phyloP scores from a whole-genome alignment of 768 basidiomycete species.

The Chalciporus piperatus region DNA sequence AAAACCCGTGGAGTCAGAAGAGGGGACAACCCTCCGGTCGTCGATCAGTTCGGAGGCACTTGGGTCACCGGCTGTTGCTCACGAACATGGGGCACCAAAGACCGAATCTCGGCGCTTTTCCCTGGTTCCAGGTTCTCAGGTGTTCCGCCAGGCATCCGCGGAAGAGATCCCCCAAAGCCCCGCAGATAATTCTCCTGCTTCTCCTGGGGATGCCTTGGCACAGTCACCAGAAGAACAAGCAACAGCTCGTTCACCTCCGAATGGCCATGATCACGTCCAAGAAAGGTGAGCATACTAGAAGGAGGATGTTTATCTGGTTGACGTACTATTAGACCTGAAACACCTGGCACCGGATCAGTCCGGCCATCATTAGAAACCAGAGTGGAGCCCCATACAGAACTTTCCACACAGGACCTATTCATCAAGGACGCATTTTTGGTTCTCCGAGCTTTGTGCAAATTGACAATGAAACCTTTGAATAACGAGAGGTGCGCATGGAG shows the following conservation, averaged over 20 bases:
- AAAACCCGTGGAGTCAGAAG: constrained; percentile 14
- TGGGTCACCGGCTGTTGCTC: constrained; percentile 2
- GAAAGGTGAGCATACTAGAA: constrained; percentile 21
- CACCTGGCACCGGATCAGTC: constrained; percentile 23
- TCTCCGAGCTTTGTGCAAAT: constrained; percentile 93
- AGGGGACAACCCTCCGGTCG: constrained; percentile 16
- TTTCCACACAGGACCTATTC: constrained; percentile 84
- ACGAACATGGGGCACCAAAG: constrained; percentile 3
- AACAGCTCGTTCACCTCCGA: not conserved
- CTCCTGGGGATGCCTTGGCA: constrained; percentile 1
- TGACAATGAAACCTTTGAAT: constrained; percentile 96
- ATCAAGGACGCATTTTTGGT: constrained; percentile 98
- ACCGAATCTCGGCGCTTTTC: constrained; percentile 13
- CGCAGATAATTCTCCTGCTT: not conserved
- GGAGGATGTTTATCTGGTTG: not conserved
- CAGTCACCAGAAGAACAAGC: not conserved
- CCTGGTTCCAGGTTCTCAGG: not conserved
- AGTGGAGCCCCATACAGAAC: constrained; percentile 35
- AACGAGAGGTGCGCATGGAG: constrained; percentile 71
- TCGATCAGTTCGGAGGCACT: constrained; percentile 23
- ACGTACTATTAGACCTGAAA: constrained; percentile 7
- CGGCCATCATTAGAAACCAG: constrained; percentile 15
- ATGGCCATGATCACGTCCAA: constrained; percentile 6
- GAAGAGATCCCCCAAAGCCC: not conserved
- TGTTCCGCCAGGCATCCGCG: constrained; percentile 1